phyloP scores from a whole-genome alignment of 2,329 filamentous ascomycete species.

The Diaporthe ilicicola region DNA sequence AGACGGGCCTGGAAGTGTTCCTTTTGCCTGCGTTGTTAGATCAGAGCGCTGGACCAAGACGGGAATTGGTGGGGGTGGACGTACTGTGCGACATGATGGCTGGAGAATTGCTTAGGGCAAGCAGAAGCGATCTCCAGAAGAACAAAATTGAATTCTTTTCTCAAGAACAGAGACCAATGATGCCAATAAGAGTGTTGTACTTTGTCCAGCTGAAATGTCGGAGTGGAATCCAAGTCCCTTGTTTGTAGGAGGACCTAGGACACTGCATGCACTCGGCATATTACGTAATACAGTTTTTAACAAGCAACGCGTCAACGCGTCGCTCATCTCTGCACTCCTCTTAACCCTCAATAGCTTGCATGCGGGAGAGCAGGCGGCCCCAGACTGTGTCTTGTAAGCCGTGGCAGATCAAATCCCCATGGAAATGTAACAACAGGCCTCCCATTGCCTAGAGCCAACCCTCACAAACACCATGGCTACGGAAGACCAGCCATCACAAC shows the following conservation, averaged over 20 bases:
- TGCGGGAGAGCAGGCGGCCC: neutral
- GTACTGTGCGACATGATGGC: conserved; percentile 56
- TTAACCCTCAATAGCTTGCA: neutral
- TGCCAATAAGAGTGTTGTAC: neutral
- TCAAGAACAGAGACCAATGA: no score
- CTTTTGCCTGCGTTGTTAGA: conserved; percentile 69
- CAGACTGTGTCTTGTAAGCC: neutral
- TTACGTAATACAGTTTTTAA: conserved; percentile 17
- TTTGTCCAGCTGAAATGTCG: neutral
- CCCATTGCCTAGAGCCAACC: neutral
- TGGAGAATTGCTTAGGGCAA: neutral
- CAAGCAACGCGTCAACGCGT: conserved; percentile 22
- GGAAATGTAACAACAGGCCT: neutral
- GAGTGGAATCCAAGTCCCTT: no score
- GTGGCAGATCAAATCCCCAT: neutral
- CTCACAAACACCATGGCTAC: conserved; percentile 25
- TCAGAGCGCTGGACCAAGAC: conserved; percentile 11
- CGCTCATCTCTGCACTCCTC: neutral
- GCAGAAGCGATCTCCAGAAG: neutral
- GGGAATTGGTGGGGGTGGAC: conserved; percentile 27
- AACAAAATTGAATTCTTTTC: no score
- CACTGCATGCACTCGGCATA: neutral
- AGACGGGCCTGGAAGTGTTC: conserved; percentile 91
- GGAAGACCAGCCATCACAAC: conserved; percentile 18
- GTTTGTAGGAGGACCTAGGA: neutral